These are phyloP conservation scores for Thelonectria blattea DNA, from an alignment of 2,329 filamentous ascomycete species.

Conservation along the genomic window DNA sequence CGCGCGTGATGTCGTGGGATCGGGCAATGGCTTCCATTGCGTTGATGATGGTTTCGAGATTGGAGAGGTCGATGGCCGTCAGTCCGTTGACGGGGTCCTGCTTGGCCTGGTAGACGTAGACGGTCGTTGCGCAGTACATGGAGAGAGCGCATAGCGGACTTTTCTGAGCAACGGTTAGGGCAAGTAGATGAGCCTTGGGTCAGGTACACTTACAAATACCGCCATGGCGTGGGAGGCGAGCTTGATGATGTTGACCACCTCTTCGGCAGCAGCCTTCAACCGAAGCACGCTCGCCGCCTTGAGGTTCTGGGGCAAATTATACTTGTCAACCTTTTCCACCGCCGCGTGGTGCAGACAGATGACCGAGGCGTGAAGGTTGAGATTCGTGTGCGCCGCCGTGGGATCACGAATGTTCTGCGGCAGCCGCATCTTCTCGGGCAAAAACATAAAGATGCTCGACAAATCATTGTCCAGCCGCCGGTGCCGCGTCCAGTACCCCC, in stretches of 20 bases:
- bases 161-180: constrained; percentile 34
- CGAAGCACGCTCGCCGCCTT: constrained; percentile 74
- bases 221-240: constrained; percentile 75
- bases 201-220: constrained; percentile 61
- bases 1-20: constrained; percentile 77
- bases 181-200: no score
- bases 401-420: constrained; percentile 72
- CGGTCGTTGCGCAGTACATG: constrained; percentile 82
- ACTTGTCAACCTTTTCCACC: constrained; percentile 79
- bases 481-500: constrained; percentile 86
- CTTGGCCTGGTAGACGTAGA: constrained; percentile 81
- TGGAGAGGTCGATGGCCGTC: constrained; percentile 52
- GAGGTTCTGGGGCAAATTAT: constrained; percentile 68
- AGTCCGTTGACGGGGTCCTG: constrained; percentile 66
- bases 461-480: constrained; percentile 81
- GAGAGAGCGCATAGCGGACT: constrained; percentile 67
- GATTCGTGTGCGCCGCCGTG: constrained; percentile 80
- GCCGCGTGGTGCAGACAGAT: constrained; percentile 92
- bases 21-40: constrained; percentile 80
- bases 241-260: constrained; percentile 84
- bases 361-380: constrained; percentile 85
- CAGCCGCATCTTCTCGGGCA: constrained; percentile 77
- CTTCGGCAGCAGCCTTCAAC: constrained; percentile 79
- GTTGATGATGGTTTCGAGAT: constrained; percentile 76
- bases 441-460: constrained; percentile 76